Conservation (phyloP, 1,139 yeast species). For the Hyphopichia pseudoburtonii region DNA sequence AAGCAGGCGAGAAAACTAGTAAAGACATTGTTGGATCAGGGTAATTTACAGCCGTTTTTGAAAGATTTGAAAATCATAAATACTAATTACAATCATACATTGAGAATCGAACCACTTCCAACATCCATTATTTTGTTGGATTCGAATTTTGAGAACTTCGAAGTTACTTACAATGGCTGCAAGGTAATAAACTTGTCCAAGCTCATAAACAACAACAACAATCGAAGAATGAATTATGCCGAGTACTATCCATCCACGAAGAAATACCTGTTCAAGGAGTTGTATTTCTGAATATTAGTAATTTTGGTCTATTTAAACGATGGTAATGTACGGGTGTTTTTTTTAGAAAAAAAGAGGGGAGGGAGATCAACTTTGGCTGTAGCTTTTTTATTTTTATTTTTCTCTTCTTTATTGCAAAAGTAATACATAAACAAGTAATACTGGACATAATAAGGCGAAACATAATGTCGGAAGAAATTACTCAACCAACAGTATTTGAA, state of each 20-base stretch:
- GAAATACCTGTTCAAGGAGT: conserved; percentile 47
- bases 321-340: not conserved
- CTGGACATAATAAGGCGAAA: no score
- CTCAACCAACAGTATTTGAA: not conserved
- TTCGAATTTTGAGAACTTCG: conserved; percentile 66
- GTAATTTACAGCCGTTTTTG: conserved; percentile 79
- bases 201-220: conserved; percentile 37
- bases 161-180: conserved; percentile 80
- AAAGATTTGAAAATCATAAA: conserved; percentile 59
- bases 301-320: not conserved
- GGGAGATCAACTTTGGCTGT: no score
- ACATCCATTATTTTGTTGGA: conserved; percentile 66
- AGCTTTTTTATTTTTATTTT: no score
- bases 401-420: no score
- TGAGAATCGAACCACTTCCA: conserved; percentile 80
- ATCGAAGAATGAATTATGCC: conserved; percentile 57
- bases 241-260: conserved; percentile 68
- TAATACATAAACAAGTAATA: no score
- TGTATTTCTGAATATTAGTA: conserved; percentile 41
- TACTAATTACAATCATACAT: conserved; percentile 67
- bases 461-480: not conserved
- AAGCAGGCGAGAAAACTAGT: conserved; percentile 74
- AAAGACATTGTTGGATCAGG: conserved; percentile 83
- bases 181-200: conserved; percentile 72
- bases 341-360: no score